Conservation (phyloP, 192 early-diverging fungal genomes). For the Obelidium mucronatum region DNA sequence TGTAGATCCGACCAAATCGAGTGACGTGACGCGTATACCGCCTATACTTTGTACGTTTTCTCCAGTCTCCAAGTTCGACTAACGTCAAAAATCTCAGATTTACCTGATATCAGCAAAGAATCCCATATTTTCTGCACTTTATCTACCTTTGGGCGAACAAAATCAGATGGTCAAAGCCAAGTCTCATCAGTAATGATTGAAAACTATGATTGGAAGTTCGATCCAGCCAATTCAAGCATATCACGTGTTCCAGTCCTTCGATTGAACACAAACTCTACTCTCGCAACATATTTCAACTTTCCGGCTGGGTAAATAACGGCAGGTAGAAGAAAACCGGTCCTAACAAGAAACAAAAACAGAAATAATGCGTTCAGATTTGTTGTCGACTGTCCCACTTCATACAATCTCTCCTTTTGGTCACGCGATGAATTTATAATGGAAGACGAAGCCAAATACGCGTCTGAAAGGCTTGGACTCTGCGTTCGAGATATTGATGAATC, state of each 20-base stretch:
- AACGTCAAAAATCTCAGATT: constrained; percentile 37
- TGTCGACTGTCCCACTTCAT: constrained; percentile 54
- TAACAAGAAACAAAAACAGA: constrained; percentile 3
- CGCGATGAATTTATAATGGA: constrained; percentile 58
- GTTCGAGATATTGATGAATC: constrained; percentile 61
- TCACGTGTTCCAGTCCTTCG: constrained; percentile 33
- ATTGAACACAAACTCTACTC: constrained; percentile 50
- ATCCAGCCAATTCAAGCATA: neutral
- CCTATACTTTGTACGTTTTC: constrained; percentile 51
- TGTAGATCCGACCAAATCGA: constrained; percentile 53
- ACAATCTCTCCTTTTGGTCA: constrained; percentile 52
- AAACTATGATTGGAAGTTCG: constrained; percentile 56
- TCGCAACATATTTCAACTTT: constrained; percentile 43
- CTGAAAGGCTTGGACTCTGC: constrained; percentile 47
- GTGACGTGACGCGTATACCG: constrained; percentile 50
- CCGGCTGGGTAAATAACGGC: constrained; percentile 40
- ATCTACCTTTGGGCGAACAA: constrained; percentile 55
- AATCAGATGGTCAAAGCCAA: constrained; percentile 33
- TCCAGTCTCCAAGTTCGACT: constrained; percentile 1
- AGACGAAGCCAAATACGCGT: constrained; percentile 59
- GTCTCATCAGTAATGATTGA: constrained; percentile 50
- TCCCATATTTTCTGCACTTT: constrained; percentile 42
- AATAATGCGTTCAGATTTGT: constrained; percentile 49
- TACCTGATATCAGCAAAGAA: constrained; percentile 44
- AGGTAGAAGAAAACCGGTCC: neutral